Evolutionary conservation across 2,329 filamentous ascomycete species (phyloP), one percentile per base, ranked within the genome.

Genomic region (Sporothrix brunneoviolacea): DNA sequence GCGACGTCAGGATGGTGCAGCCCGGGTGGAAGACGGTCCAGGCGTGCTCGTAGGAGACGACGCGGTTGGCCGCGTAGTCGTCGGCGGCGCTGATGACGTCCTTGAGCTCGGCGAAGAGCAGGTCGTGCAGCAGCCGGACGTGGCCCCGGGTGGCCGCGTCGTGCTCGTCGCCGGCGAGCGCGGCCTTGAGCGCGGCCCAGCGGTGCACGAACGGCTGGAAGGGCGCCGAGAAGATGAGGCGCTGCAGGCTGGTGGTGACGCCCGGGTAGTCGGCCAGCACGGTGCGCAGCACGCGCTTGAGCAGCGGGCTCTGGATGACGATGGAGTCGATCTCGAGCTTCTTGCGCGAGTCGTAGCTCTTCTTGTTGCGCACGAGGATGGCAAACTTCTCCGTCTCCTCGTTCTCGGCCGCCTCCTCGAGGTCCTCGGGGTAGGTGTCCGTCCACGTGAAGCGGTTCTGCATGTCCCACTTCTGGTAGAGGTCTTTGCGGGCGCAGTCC

Each of bases 131-230:
- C 0, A 79, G 59, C 13, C 66, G 56, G 1, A 75, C 57, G 55
- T 79, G 74, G 4, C 66, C 59, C 27, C 67, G 70, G 1, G 71
- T 71, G 8, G 58, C 59, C 10, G 24, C 43, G 43, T 50, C 47
- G 4, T 59, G 54, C 18, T 77, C 71, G 24, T 65, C 60, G 0
- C 61, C 18, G 21, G 24, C 56, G 19, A 68, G 62, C 3, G 68
- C 65, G 3, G 64, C 59, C 13, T 59, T 55, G 30, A 82, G 69
- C 2, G 63, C 55, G 1, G 70, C 65, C 80, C 82, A 86, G 27
- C 82, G 73, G 62, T 86, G 80, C 35, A 84, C 76, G 39, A 86
- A 76, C 1, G 78, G 76, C 53, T 75, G 67, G 51, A 85, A 85
- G 0, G 78, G 79, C 0, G 72, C 73, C 3, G 63, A 59, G 55